A percentile compares a stretch with the other conserved stretches of the same genome.
These are phyloP conservation scores for Talaromyces adpressus DNA, from an alignment of 495 filamentous ascomycete species.

Conservation along the genomic window DNA sequence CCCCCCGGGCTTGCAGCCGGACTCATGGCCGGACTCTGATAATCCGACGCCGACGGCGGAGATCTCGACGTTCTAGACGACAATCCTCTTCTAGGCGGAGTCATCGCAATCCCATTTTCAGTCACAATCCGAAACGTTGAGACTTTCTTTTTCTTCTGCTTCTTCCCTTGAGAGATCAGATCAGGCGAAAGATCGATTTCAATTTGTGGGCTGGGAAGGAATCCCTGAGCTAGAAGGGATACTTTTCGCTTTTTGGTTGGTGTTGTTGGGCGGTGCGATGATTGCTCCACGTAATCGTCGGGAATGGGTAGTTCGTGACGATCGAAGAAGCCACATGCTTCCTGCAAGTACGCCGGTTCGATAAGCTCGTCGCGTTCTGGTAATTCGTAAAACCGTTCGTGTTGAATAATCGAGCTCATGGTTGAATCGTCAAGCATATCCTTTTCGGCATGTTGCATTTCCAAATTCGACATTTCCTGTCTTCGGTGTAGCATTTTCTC, in stretches of 20 bases:
- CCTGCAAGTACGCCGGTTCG: conserved; percentile 18
- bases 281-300: conserved; percentile 18
- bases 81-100: conserved; percentile 6
- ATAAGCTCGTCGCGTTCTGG: conserved; percentile 27
- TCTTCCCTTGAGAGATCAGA: conserved; percentile 10
- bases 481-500: conserved; percentile 73
- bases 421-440: conserved; percentile 65
- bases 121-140: conserved; percentile 4
- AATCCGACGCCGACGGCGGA: background rate
- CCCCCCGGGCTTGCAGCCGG: background rate
- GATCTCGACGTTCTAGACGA: background rate
- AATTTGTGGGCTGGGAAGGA: background rate
- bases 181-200: conserved; percentile 9
- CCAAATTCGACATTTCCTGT: conserved; percentile 69
- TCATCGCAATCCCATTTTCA: conserved; percentile 20
- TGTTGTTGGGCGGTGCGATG: background rate
- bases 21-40: background rate
- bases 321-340: conserved; percentile 31
- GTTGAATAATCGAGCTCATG: conserved; percentile 74
- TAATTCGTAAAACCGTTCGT: conserved; percentile 59
- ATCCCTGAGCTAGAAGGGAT: conserved; percentile 6
- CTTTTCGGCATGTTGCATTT: conserved; percentile 60
- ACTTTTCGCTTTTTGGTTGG: conserved; percentile 10
- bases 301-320: conserved; percentile 32
- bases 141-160: conserved; percentile 10